Evolutionary conservation across 495 filamentous ascomycete genomes (phyloP), one percentile per base, ranked within the genome.

Genomic region (Trypethelium eluteriae): DNA sequence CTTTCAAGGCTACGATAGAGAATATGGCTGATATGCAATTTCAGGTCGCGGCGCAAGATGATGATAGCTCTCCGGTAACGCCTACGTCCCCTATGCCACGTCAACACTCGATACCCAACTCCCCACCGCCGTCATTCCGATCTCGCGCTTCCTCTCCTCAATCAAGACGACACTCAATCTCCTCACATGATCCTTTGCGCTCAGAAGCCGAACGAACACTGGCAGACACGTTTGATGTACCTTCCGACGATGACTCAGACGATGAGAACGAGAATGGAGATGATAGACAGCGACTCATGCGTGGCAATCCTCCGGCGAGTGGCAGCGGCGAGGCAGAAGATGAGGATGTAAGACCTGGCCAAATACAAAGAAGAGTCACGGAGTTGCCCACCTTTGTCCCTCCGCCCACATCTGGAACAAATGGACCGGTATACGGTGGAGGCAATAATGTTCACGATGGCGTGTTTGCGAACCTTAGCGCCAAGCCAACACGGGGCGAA

Each of bases 401-500:
- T n/a, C 65, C 78, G 11, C 36, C 50, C 64, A 36, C 53, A 18
- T 10, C 53, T 59, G 53, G 53, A 7, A 14, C 53, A 34, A 59
- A 59, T 36, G 74, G 66, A 70, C 76, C 71, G 75, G 79, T 88
- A 10, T 84, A 89, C 70, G 89, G 89, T 39, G 81, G 84, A 32
- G 84, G 87, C 34, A 83, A 83, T 39, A 74, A 76, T 10, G 80
- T 81, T 16, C 93, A 92, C 64, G 95, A 98, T 81, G 94, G 94
- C 65, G 94, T 98, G 39, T 98, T 96, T 77, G 92, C 93, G 68
- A 98, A 98, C 74, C 77, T 98, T 69, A 90, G 83, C 69, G 94
- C 94, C 12, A 96, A 96, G 76, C 94, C 95, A 2, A 89, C 94
- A 70, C 82, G 85, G 34, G 91, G 88, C 25, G 93, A 91, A 72